Conservation (phyloP, 192 early-diverging fungal species). For the Podila clonocystis region DNA sequence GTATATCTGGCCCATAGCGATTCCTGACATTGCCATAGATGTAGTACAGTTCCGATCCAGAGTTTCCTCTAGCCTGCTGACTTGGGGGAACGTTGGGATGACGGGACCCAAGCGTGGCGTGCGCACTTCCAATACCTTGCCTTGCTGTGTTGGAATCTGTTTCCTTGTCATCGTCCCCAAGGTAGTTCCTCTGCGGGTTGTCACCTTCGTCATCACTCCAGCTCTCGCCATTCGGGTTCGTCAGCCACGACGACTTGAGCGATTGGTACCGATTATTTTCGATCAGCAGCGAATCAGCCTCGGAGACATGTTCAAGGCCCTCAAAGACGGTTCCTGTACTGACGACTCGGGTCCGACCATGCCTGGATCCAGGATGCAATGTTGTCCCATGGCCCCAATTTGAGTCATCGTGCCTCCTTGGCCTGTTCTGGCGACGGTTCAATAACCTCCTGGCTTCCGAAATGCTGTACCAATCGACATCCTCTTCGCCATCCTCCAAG, state of each 20-base stretch:
- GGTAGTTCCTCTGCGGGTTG: constrained; percentile 3
- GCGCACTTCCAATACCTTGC: background rate
- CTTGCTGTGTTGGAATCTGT: background rate
- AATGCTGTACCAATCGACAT: constrained; percentile 6
- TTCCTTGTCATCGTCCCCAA: constrained; percentile 31
- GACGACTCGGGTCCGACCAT: constrained; percentile 24
- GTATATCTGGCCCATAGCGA: constrained; percentile 12
- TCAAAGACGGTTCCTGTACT: constrained; percentile 47
- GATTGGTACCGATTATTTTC: constrained; percentile 23
- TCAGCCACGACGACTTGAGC: constrained; percentile 30
- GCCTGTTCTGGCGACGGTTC: constrained; percentile 5
- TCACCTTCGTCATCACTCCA: constrained; percentile 42
- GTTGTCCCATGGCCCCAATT: constrained; percentile 3
- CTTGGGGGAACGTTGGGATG: constrained; percentile 1
- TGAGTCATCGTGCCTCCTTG: background rate
- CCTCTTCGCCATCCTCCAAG: constrained; percentile 18
- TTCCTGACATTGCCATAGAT: constrained; percentile 34
- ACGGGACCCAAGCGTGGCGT: constrained; percentile 4
- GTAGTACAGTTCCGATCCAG: constrained; percentile 14
- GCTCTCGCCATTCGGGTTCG: constrained; percentile 45
- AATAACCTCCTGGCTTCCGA: constrained; percentile 5
- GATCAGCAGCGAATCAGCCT: constrained; percentile 20
- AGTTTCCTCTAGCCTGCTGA: background rate
- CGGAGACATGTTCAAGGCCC: constrained; percentile 31
- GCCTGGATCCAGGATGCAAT: background rate